These are phyloP conservation scores for Nicotiana tomentosiformis DNA, from an alignment of 257 asterid species.

Conservation along the genomic window DNA sequence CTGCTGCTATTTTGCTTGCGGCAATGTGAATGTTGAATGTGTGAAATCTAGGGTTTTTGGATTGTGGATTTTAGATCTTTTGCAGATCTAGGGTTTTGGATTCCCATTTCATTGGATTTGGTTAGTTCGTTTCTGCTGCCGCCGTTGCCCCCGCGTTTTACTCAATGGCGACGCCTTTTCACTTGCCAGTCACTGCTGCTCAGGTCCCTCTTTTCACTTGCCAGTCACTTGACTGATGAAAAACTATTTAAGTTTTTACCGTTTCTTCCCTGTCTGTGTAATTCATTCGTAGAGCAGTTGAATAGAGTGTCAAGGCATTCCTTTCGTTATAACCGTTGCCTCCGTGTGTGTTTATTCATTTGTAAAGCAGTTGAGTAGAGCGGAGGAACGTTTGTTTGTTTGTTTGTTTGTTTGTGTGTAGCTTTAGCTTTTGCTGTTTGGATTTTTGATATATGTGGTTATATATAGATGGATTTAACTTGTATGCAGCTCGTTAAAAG, in stretches of 20 bases:
- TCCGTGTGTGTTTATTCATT: neutral
- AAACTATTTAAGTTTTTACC: constrained; percentile 56
- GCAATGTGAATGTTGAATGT: constrained; percentile 1
- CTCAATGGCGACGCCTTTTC: constrained; percentile 65
- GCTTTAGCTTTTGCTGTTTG: neutral
- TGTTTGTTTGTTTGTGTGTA: neutral
- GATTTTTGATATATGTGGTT: neutral
- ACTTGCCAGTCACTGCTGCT: constrained; percentile 80
- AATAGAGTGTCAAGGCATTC: neutral
- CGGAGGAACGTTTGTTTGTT: neutral
- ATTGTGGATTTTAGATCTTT: constrained; percentile 40
- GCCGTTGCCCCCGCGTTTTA: neutral
- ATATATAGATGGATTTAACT: neutral
- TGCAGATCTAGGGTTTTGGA: constrained; percentile 56
- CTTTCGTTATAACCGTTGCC: no score
- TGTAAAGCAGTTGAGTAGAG: neutral
- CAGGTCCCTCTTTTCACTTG: constrained; percentile 65
- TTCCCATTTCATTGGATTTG: constrained; percentile 1
- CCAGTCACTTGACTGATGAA: constrained; percentile 40
- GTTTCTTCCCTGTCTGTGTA: neutral
- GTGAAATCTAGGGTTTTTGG: constrained; percentile 4
- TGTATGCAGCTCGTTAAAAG: neutral
- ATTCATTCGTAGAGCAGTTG: neutral
- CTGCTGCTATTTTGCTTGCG: neutral
- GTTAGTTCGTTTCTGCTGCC: neutral